These are phyloP conservation scores for Saposhnikovia divaricata DNA, from an alignment of 129 eudicot species.

Conservation along the genomic window DNA sequence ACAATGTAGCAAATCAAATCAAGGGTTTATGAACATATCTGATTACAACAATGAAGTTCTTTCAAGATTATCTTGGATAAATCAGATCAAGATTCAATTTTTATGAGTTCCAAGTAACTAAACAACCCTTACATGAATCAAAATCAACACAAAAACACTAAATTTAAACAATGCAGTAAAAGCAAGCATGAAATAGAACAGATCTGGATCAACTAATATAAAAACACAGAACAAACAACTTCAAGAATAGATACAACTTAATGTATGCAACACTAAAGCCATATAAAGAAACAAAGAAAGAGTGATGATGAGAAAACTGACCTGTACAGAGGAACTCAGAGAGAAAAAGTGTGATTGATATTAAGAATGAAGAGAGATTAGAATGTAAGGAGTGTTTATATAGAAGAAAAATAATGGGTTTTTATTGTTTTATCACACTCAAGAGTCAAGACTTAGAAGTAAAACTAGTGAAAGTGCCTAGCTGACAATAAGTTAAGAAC, in stretches of 20 bases:
- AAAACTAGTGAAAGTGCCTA: constrained; percentile 21
- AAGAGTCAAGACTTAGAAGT: constrained; percentile 7
- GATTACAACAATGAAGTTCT: background rate
- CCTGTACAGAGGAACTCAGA: constrained; percentile 37
- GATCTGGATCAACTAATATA: constrained; percentile 34
- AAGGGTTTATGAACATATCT: background rate
- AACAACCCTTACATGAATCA: background rate
- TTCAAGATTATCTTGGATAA: background rate
- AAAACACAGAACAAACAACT: constrained; percentile 7
- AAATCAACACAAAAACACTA: background rate
- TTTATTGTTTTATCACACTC: background rate
- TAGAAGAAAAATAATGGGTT: constrained; percentile 14
- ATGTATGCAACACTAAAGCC: constrained; percentile 5
- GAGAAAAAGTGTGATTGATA: constrained; percentile 21
- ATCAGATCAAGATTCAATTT: background rate
- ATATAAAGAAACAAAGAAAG: constrained; percentile 7
- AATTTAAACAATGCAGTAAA: constrained; percentile 16
- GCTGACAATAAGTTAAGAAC: constrained; percentile 14
- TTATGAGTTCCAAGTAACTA: constrained; percentile 4
- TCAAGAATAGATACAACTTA: constrained; percentile 11
- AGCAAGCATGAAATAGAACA: constrained; percentile 15
- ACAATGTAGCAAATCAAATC: background rate
- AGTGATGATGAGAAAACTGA: constrained; percentile 30
- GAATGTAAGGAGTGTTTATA: constrained; percentile 31
- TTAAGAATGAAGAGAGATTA: constrained; percentile 19